Percentiles rank a stretch among this genome's conserved stretches.
Conservation (phyloP, 2,329 filamentous ascomycete genomes). For the Sporothrix mexicana region DNA sequence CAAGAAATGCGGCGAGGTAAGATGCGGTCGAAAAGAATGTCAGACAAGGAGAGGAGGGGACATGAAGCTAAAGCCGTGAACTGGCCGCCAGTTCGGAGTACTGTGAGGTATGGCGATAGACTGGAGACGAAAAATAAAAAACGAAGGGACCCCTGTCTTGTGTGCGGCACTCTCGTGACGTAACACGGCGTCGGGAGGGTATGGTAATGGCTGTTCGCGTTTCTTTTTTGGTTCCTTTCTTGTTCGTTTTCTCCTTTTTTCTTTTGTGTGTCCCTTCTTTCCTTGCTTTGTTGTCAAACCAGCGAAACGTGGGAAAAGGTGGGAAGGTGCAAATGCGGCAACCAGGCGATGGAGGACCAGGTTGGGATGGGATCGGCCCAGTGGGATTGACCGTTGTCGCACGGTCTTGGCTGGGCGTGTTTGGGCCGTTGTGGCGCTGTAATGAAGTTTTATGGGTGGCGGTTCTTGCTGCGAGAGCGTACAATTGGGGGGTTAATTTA, state of each 20-base stretch:
- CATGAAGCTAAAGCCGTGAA: neutral
- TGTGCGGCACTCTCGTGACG: slow-evolving; percentile 37
- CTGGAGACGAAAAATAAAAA: neutral
- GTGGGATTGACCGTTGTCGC: slow-evolving; percentile 7
- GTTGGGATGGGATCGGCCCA: slow-evolving; percentile 23
- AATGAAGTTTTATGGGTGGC: neutral
- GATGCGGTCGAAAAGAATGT: neutral
- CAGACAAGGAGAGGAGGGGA: no score
- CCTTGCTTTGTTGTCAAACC: slow-evolving; percentile 26
- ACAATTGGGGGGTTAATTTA: no score
- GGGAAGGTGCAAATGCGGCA: slow-evolving; percentile 8
- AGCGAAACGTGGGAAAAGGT: slow-evolving; percentile 21
- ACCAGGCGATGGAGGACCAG: neutral
- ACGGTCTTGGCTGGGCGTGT: neutral
- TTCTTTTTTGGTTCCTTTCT: neutral
- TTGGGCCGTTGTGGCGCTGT: neutral
- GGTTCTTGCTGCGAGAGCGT: neutral
- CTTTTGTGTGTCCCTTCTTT: neutral
- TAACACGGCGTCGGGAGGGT: slow-evolving; percentile 34
- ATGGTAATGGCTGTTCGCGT: neutral
- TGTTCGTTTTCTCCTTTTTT: neutral
- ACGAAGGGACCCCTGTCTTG: neutral
- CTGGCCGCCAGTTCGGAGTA: neutral
- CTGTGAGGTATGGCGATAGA: neutral
- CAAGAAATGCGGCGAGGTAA: neutral